These are phyloP conservation scores for Nepenthes gracilis DNA, from an alignment of 148 eudicot genomes.

Conservation along the genomic window DNA sequence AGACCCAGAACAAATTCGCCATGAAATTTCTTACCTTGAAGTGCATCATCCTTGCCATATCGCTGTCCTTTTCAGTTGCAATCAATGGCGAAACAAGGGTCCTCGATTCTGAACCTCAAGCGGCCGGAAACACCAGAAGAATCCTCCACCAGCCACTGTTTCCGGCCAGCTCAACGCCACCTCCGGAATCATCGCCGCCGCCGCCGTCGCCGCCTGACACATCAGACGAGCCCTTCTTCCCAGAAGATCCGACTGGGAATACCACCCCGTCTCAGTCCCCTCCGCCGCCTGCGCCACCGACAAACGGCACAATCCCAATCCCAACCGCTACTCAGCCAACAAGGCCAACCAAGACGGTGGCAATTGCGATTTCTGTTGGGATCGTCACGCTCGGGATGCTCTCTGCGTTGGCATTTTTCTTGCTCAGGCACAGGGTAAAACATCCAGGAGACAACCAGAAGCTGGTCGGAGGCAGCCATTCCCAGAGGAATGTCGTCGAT, in stretches of 20 bases:
- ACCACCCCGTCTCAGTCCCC: conserved; percentile 17
- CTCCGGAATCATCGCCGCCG: conserved; percentile 41
- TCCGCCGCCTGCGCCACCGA: neutral
- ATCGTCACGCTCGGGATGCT: conserved; percentile 73
- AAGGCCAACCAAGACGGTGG: conserved; percentile 58
- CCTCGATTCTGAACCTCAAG: conserved; percentile 8
- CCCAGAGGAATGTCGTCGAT: conserved; percentile 13
- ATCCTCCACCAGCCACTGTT: conserved; percentile 80
- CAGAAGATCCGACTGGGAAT: conserved; percentile 57
- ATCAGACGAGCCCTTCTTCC: conserved; percentile 79
- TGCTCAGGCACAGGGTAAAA: conserved; percentile 50
- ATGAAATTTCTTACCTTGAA: no score
- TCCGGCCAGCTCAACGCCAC: conserved; percentile 45
- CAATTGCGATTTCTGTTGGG: conserved; percentile 66
- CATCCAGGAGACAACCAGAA: conserved; percentile 40
- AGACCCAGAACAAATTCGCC: no score
- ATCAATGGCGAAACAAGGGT: neutral
- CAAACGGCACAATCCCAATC: conserved; percentile 25
- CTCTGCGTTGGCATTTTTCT: conserved; percentile 62
- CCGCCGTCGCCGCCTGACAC: conserved; percentile 12
- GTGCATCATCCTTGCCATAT: neutral
- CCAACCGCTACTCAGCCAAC: conserved; percentile 44
- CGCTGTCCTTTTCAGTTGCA: neutral
- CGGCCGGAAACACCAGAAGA: conserved; percentile 16
- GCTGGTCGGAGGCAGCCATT: conserved; percentile 34